A percentile compares a stretch with the other conserved stretches of the same genome.
Evolutionary conservation across 306 rosid species (phyloP).

Genomic region (Dalbergia oliveri): DNA sequence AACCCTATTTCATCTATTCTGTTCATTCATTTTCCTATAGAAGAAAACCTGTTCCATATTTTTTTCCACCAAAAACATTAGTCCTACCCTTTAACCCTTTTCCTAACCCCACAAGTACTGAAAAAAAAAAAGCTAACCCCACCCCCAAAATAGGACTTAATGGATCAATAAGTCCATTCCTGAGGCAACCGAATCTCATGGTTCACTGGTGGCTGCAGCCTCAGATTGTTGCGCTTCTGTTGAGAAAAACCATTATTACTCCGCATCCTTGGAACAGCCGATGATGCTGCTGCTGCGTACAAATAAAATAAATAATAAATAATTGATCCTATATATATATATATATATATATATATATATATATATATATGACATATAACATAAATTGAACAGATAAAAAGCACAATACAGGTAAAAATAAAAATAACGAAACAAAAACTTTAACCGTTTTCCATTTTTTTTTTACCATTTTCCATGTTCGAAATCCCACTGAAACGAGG

Average conservation of each 20-base stretch:
- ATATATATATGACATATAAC: too few species aligned
- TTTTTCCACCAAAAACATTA: not conserved
- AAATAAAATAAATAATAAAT: not conserved
- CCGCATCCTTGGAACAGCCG: slow-evolving; percentile 23
- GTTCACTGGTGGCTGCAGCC: slow-evolving; percentile 45
- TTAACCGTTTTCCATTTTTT: not conserved
- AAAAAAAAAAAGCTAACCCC: not conserved
- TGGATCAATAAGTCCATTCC: slow-evolving; percentile 76
- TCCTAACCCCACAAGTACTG: not conserved
- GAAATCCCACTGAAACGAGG: slow-evolving; percentile 42
- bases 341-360: too few species aligned
- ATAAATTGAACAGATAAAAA: too few species aligned
- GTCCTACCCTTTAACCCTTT: not conserved
- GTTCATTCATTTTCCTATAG: not conserved
- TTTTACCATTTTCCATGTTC: slow-evolving; percentile 56
- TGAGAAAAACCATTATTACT: slow-evolving; percentile 35
- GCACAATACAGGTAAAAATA: not conserved
- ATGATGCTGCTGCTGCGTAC: slow-evolving; percentile 51
- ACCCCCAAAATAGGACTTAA: not conserved
- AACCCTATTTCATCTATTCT: slow-evolving; percentile 35
- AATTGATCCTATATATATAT: too few species aligned
- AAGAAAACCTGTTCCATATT: not conserved
- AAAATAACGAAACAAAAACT: too few species aligned
- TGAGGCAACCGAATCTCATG: slow-evolving; percentile 74
- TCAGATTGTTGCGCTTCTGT: slow-evolving; percentile 50